Conservation (phyloP, 495 filamentous ascomycete genomes). For the Trichoderma erinaceum region DNA sequence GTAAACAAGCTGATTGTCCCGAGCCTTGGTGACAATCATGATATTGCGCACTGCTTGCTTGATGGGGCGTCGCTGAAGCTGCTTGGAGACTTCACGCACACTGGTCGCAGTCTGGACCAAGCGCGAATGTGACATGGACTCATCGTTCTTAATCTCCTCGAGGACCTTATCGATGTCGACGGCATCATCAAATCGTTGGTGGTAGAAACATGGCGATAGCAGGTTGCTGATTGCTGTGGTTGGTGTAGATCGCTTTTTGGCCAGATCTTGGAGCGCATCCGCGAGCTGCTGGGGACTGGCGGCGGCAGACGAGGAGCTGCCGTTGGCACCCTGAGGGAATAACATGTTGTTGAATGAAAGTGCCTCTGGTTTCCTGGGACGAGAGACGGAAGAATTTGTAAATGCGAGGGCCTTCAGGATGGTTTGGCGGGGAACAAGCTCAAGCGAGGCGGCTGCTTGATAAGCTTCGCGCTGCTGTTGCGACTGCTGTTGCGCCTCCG, state of each 20-base stretch:
- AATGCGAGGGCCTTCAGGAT: conserved; percentile 77
- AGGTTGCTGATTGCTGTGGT: conserved; percentile 60
- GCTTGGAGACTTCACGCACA: conserved; percentile 89
- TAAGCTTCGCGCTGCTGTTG: conserved; percentile 50
- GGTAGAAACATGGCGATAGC: conserved; percentile 94
- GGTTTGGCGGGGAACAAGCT: conserved; percentile 74
- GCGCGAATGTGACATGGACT: conserved; percentile 84
- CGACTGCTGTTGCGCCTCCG: conserved; percentile 29
- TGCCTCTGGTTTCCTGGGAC: conserved; percentile 51
- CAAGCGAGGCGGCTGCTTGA: conserved; percentile 41
- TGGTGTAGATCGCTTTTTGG: conserved; percentile 44
- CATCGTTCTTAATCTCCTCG: conserved; percentile 87
- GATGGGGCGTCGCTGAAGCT: conserved; percentile 82
- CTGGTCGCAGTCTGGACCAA: conserved; percentile 91
- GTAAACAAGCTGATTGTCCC: conserved; percentile 80
- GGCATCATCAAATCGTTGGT: conserved; percentile 90
- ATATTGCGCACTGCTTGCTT: conserved; percentile 80
- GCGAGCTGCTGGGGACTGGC: conserved; percentile 50
- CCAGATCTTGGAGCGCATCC: conserved; percentile 57
- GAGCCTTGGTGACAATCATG: conserved; percentile 95
- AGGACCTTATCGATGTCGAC: conserved; percentile 92
- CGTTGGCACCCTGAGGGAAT: conserved; percentile 30
- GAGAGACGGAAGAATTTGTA: conserved; percentile 47
- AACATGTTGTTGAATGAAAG: conserved; percentile 51
- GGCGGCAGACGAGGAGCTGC: conserved; percentile 26